Evolutionary conservation across 2,329 filamentous ascomycete genomes (phyloP), one percentile per base, ranked within the genome.

Genomic region (Colletotrichum tropicicola): DNA sequence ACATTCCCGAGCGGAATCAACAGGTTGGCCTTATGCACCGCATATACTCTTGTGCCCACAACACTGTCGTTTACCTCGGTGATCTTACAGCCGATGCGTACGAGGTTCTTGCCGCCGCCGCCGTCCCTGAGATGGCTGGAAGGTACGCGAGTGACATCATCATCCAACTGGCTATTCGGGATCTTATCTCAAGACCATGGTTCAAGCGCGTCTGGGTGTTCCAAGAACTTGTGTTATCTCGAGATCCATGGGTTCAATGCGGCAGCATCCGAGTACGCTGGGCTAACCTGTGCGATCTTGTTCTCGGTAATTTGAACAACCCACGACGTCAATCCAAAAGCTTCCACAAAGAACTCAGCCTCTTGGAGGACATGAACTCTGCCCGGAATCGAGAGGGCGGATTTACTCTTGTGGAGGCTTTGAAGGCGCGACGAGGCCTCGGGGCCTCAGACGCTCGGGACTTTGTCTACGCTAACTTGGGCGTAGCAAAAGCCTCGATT

Each of bases 1-100:
- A 73, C 12, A 13, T 54, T 0, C 37, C 41, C 0, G 74, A 77
- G 43, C 74, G 73, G 41, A 65, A 66, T 10, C 25, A 48, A 3
- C 75, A 76, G 59, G 74, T 77, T 0, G 37, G 32, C 17, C 61
- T 73, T 49, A 75, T 75, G 73, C 70, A 72, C 8, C 59, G 64
- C 32, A 76, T 73, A 12, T 76, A 74, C 59, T 68, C 68, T 0
- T 44, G 43, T 2, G 73, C 70, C n/a, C 17, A 67, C 32, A 55
- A 3, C 10, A 66, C 52, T 10, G 27, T 66, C 15, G 58, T 66
- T 39, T 21, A 63, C n/a, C 19, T 66, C 2, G 63, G 59, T 6
- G 5, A 28, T 10, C 43, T 55, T 2, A 55, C 54, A 9, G 32
- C 37, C n/a, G 35, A 44, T 12, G 35, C 19, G 7, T 12, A 21